Percentiles rank a stretch among this genome's conserved stretches.
phyloP scores from a whole-genome alignment of 1,284 basidiomycete species.

The Heterobasidion annosum region DNA sequence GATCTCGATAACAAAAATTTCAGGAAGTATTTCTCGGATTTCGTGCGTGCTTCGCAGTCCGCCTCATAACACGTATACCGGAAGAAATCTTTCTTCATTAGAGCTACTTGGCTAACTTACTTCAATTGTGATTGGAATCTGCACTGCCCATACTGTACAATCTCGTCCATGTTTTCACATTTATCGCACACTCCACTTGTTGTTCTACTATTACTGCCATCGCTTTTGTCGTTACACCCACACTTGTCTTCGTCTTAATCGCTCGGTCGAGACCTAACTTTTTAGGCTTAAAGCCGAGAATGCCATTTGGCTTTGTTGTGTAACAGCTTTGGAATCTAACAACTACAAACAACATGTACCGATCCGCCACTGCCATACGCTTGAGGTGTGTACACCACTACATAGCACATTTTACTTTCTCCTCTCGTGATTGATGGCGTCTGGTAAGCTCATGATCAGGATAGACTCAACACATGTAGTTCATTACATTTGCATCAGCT shows the following conservation, averaged over 20 bases:
- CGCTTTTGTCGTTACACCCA: too few species aligned
- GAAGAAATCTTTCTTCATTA: not conserved
- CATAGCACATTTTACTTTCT: not conserved
- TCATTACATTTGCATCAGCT: slow-evolving; percentile 6
- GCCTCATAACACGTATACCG: slow-evolving; percentile 37
- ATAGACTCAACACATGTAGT: not conserved
- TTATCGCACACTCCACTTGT: not conserved
- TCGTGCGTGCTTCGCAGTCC: slow-evolving; percentile 64
- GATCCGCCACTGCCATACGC: not conserved
- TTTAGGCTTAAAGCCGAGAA: not conserved
- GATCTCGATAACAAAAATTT: slow-evolving; percentile 79
- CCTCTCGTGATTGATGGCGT: slow-evolving; percentile 10
- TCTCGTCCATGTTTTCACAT: not conserved
- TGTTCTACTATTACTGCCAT: not conserved
- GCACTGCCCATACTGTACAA: not conserved
- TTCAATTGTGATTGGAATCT: slow-evolving; percentile 1
- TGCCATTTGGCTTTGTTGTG: not conserved
- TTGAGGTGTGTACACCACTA: not conserved
- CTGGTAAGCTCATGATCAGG: slow-evolving; percentile 10
- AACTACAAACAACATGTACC: slow-evolving; percentile 1
- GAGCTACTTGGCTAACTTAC: not conserved
- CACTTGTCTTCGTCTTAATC: too few species aligned
- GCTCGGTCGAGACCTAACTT: too few species aligned
- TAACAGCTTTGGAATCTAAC: slow-evolving; percentile 3
- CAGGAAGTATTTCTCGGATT: slow-evolving; percentile 85